Evolutionary conservation across 306 rosid species (phyloP).

Genomic region (Clitoria ternatea): DNA sequence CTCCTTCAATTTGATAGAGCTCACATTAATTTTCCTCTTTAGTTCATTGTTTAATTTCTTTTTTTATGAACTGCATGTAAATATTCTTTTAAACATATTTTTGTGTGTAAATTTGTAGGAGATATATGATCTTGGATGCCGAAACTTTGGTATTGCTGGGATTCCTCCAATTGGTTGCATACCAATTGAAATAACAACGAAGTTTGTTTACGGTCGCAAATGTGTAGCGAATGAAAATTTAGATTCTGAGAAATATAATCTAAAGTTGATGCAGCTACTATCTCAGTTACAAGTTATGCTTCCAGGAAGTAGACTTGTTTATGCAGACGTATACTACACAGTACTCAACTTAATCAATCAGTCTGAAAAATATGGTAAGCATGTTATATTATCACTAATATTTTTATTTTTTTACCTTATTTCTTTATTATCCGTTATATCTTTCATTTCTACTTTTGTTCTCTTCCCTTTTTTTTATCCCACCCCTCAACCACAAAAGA

Average conservation of each 20-base stretch:
- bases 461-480: too few relatives aligned
- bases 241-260: conserved; percentile 43
- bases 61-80: too few relatives aligned
- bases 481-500: too few relatives aligned
- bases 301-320: conserved; percentile 42
- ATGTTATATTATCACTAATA: too few relatives aligned
- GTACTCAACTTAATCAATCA: conserved; percentile 34
- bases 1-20: too few relatives aligned
- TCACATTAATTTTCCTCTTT: too few relatives aligned
- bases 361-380: conserved; percentile 47
- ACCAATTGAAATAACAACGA: conserved; percentile 45
- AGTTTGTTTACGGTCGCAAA: background rate
- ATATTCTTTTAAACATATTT: background rate
- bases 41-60: too few relatives aligned
- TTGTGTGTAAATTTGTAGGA: conserved; percentile 21
- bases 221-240: conserved; percentile 37
- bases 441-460: too few relatives aligned
- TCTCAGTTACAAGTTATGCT: conserved; percentile 28
- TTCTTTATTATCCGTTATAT: too few relatives aligned
- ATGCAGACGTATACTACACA: conserved; percentile 27
- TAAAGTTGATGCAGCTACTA: conserved; percentile 31
- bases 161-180: conserved; percentile 67
- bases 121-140: conserved; percentile 46
- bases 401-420: too few relatives aligned
- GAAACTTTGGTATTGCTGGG: conserved; percentile 31